Evolutionary conservation across 371 early-diverging fungal species (phyloP), one percentile per base, ranked within the genome.

Genomic region (Blakeslea trispora): DNA sequence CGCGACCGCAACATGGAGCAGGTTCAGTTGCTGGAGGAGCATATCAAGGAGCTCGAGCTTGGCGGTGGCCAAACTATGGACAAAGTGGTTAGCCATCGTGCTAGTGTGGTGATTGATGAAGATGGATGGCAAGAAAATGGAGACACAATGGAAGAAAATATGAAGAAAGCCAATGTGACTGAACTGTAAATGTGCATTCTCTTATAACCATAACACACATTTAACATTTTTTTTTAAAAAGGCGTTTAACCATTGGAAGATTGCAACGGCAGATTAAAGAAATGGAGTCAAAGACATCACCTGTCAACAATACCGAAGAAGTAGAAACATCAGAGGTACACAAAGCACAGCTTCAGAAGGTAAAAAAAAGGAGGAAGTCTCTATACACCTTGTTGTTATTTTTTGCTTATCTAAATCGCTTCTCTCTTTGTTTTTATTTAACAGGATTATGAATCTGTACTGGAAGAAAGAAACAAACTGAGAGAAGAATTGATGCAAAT

Each of bases 11-110:
- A 91, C 63, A 65, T 78, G 45, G 95, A 95, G 42, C 88, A 87
- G 37, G 89, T 93, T 14, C 82, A 84, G 48, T 39, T 83, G 0
- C 61, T 96, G 41, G 94, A 95, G 72, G 94, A 93, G 22, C 81
- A 85, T 35, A 75, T 95, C 10, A 81, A 82, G 39, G 94, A 97
- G 64, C 59, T 92, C 43, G 96, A 96, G 59, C 75, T 93, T 11
- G 80, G 77, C 24, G 86, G 77, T 51, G 54, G 65, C 0, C 45
- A 46, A 11, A 46, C 74, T 0, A 39, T 77, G n/a, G 74, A 74
- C 35, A 66, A 65, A 28, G 59, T 67, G 0, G 55, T 70, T 21
- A 66, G 66, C 18, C 70, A 69, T 43, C 60, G 74, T 14, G 61
- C 74, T 22, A 73, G 74, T 53, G 72, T 72, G 10, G 66, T 64